Evolutionary conservation across 1,139 yeast species (phyloP).

Genomic region (Tardiomyces blankii): DNA sequence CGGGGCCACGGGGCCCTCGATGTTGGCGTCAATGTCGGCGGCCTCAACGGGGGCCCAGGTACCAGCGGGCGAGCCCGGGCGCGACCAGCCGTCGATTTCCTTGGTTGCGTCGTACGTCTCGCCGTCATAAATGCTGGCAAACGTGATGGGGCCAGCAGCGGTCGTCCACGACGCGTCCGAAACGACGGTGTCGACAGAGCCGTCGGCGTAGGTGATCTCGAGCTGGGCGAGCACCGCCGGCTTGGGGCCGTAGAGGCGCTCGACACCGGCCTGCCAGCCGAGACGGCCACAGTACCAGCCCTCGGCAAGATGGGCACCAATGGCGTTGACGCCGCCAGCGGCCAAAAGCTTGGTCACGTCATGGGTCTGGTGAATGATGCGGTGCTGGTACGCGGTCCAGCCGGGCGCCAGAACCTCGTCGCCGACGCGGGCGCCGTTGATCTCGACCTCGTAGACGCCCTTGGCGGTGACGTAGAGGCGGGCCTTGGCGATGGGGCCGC

Average conservation of each 20-base stretch:
- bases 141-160: slow-evolving; percentile 8
- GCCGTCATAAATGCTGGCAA: slow-evolving; percentile 12
- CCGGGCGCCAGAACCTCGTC: slow-evolving; percentile 10
- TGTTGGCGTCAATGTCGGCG: background rate
- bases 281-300: slow-evolving; percentile 14
- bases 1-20: slow-evolving; percentile 1
- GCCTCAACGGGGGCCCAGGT: background rate
- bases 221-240: slow-evolving; percentile 10
- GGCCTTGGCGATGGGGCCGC: background rate
- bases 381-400: slow-evolving; percentile 11
- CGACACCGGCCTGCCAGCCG: slow-evolving; percentile 11
- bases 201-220: slow-evolving; percentile 8
- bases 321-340: slow-evolving; percentile 5
- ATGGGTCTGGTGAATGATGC: slow-evolving; percentile 8
- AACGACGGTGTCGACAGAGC: slow-evolving; percentile 1
- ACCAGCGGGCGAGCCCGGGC: background rate
- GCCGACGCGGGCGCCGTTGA: slow-evolving; percentile 9
- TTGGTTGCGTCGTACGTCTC: slow-evolving; percentile 13
- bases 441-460: slow-evolving; percentile 10
- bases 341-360: slow-evolving; percentile 8
- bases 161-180: slow-evolving; percentile 12
- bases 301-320: slow-evolving; percentile 11
- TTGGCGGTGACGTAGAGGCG: slow-evolving; percentile 10
- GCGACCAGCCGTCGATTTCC: slow-evolving; percentile 8
- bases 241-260: slow-evolving; percentile 9